Base-by-base conservation (phyloP, 2,329 filamentous ascomycete species). In the Neoscytalidium dimidiatum region DNA sequence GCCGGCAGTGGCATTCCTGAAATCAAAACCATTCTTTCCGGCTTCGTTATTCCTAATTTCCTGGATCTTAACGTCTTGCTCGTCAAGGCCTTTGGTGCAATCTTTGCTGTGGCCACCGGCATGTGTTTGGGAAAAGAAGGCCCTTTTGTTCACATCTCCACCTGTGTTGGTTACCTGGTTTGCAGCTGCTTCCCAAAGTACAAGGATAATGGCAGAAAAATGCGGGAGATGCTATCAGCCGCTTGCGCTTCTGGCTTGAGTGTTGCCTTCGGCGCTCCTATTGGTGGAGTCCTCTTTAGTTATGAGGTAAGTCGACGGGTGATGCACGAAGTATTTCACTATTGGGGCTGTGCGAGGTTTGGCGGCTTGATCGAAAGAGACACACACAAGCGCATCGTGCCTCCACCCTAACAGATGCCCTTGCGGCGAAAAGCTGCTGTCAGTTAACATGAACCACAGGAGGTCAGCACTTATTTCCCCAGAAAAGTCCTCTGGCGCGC, bases 91-190 rank as follows among this genome's bases (percentile, higher is more conserved):
- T 76, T 87, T n/a, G 85, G 85, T 11, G 82, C 85, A 2, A 75
- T 84, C 5, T 86, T 88, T 68, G 85, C 85, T 0, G 85, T 88
- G 1, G 80, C 84, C 0, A 85, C 85, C 0, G 84, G 85, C 14
- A 85, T 88, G 83, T 86, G 83, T 69, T 73, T 88, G 4, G 86
- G 86, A 0, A 88, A 88, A 74, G 85, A 88, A 79, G 85, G 86
- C 0, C 85, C 85, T 0, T 87, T 88, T 67, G 85, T 88, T 1
- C 85, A 88, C 71, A 87, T 88, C 38, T 84, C 83, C 0, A 85
- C 85, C 2, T 87, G 84, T 68, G 81, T 85, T 0, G 84, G 84
- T 7, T 83, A 85, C 68, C 76, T 87, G 2, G 80, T 86, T 0
- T 83, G 81, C 8, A 78, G 71, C 19, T 66, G 74, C n/a, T 83